These are phyloP conservation scores for Coprinellus aureogranulatus DNA, from an alignment of 768 basidiomycete genomes.

Conservation along the genomic window DNA sequence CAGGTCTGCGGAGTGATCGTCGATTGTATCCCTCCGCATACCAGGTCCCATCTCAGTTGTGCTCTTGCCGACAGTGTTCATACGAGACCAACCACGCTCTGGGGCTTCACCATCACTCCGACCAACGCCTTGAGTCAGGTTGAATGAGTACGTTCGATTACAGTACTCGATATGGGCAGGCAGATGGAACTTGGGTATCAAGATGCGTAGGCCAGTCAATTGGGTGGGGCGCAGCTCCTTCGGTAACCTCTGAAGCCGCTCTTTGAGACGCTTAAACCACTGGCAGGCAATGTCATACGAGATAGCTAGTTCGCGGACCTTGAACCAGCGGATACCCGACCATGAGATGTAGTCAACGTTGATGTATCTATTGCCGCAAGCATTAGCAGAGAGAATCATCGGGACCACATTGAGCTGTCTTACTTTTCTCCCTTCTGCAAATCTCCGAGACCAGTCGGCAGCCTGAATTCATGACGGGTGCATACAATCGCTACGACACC, in stretches of 20 bases:
- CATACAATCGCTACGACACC: constrained; percentile 23
- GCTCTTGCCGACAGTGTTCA: constrained; percentile 22
- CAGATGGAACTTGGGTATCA: constrained; percentile 24
- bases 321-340: constrained; percentile 12
- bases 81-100: constrained; percentile 29
- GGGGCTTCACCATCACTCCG: constrained; percentile 33
- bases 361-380: constrained; percentile 13
- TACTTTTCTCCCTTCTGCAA: constrained; percentile 33
- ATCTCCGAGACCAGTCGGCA: constrained; percentile 24
- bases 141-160: constrained; percentile 22
- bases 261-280: constrained; percentile 11
- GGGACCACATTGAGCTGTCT: background rate
- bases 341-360: constrained; percentile 29
- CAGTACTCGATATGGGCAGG: constrained; percentile 15
- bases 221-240: constrained; percentile 17
- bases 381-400: background rate
- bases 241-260: constrained; percentile 13
- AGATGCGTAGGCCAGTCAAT: background rate
- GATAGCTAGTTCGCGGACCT: constrained; percentile 8
- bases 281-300: constrained; percentile 22
- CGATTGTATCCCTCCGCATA: constrained; percentile 23
- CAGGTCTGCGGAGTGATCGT: constrained; percentile 33
- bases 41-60: constrained; percentile 30
- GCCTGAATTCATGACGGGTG: constrained; percentile 23
- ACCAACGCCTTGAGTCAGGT: constrained; percentile 20